Conservation (phyloP, 2,329 filamentous ascomycete species). For the Ascochyta pisi region DNA sequence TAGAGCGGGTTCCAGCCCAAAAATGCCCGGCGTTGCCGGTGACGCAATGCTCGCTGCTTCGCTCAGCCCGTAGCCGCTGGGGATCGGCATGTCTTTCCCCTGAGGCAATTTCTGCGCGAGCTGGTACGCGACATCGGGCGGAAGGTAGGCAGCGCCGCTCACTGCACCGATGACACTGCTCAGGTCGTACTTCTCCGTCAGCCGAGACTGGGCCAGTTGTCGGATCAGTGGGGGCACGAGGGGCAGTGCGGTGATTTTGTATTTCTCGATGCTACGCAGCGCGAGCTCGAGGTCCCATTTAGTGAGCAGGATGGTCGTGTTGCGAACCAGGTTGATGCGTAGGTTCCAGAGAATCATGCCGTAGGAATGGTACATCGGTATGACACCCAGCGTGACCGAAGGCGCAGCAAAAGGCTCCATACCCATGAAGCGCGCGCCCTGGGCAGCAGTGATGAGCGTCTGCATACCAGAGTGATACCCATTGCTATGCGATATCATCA, state of each 20-base stretch:
- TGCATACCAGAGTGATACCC: conserved; percentile 37
- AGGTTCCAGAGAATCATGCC: conserved; percentile 43
- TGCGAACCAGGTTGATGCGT: conserved; percentile 32
- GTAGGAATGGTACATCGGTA: conserved; percentile 44
- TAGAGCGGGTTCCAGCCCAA: conserved; percentile 30
- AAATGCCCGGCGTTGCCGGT: conserved; percentile 33
- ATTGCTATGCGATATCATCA: conserved; percentile 44
- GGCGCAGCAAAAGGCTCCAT: conserved; percentile 31
- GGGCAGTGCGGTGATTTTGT: conserved; percentile 33
- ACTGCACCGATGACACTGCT: conserved; percentile 29
- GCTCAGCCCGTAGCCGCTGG: conserved; percentile 38
- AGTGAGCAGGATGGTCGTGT: conserved; percentile 35
- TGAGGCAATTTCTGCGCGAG: conserved; percentile 38
- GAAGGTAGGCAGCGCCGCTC: conserved; percentile 39
- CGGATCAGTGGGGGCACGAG: conserved; percentile 40
- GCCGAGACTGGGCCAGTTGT: conserved; percentile 34
- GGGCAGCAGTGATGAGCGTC: conserved; percentile 31
- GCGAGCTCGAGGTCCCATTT: conserved; percentile 40
- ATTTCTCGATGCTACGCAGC: conserved; percentile 35
- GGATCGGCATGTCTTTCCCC: conserved; percentile 30
- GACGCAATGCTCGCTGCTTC: conserved; percentile 40
- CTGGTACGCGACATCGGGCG: conserved; percentile 37
- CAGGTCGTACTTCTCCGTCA: conserved; percentile 40
- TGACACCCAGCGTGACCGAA: conserved; percentile 27
- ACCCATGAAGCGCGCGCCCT: conserved; percentile 29